Conservation (phyloP, 192 early-diverging fungal species). For the Linderina pennispora region DNA sequence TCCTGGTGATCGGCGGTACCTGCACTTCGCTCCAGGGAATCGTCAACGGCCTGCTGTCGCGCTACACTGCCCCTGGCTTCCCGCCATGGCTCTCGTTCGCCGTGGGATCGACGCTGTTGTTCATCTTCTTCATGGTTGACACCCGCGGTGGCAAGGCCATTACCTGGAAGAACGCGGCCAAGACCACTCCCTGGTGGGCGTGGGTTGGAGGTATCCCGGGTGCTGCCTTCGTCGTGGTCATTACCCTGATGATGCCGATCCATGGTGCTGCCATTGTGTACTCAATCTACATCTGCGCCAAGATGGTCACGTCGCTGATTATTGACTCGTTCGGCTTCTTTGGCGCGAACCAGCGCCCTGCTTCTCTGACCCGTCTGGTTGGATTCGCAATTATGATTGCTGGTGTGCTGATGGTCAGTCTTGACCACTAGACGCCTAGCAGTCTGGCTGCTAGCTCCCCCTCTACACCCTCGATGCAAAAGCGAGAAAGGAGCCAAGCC, state of each 20-base stretch:
- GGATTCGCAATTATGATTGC: constrained; percentile 14
- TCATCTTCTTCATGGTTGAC: constrained; percentile 21
- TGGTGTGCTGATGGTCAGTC: constrained; percentile 19
- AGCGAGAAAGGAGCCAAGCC: too few relatives aligned
- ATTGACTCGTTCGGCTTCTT: constrained; percentile 21
- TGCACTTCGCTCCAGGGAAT: constrained; percentile 12
- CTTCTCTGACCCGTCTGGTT: constrained; percentile 11
- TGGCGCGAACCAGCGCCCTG: constrained; percentile 17
- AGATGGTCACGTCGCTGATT: constrained; percentile 16
- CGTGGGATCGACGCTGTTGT: constrained; percentile 12
- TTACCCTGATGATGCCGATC: constrained; percentile 22
- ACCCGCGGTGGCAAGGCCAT: constrained; percentile 20
- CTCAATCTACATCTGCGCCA: constrained; percentile 16
- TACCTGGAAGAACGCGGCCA: constrained; percentile 16
- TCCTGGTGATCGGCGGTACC: constrained; percentile 14
- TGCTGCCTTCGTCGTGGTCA: constrained; percentile 17
- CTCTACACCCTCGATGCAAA: too few relatives aligned
- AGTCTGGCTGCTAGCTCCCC: too few relatives aligned
- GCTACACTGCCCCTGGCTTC: constrained; percentile 11
- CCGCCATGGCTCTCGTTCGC: constrained; percentile 23
- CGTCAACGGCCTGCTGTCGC: constrained; percentile 20
- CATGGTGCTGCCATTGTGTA: constrained; percentile 15
- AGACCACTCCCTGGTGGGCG: constrained; percentile 20
- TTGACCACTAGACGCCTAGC: constrained; percentile 11
- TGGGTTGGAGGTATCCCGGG: constrained; percentile 23